Conservation (phyloP, 306 rosid genomes). For the Nissolia schottii region DNA sequence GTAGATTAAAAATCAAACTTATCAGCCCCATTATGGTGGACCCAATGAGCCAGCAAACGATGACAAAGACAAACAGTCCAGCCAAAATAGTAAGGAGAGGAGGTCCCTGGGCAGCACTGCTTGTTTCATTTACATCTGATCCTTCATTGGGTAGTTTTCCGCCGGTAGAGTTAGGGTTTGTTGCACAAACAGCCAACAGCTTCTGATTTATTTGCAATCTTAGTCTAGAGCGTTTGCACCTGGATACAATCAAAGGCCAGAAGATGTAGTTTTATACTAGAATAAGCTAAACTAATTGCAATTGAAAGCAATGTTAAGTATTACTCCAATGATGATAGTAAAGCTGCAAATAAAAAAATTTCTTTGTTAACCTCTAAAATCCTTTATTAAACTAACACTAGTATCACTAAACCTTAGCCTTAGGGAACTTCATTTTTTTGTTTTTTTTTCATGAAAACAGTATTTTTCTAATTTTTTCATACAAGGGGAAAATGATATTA, state of each 20-base stretch:
- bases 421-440: no score
- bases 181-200: constrained; percentile 33
- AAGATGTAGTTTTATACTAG: neutral
- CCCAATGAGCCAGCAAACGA: constrained; percentile 44
- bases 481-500: no score
- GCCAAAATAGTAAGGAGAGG: constrained; percentile 75
- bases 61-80: constrained; percentile 44
- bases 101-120: constrained; percentile 48
- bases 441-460: no score
- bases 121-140: constrained; percentile 20
- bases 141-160: constrained; percentile 30
- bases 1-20: constrained; percentile 35
- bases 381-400: neutral
- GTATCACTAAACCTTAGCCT: neutral
- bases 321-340: neutral
- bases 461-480: no score
- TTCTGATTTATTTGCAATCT: constrained; percentile 32
- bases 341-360: neutral
- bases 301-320: neutral
- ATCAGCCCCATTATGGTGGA: constrained; percentile 48
- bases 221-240: constrained; percentile 25
- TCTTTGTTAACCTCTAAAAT: neutral
- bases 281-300: neutral
- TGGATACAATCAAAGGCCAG: constrained; percentile 24
- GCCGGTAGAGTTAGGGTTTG: constrained; percentile 35